Evolutionary conservation across 495 filamentous ascomycete genomes (phyloP).

Genomic region (Talaromyces borbonicus): DNA sequence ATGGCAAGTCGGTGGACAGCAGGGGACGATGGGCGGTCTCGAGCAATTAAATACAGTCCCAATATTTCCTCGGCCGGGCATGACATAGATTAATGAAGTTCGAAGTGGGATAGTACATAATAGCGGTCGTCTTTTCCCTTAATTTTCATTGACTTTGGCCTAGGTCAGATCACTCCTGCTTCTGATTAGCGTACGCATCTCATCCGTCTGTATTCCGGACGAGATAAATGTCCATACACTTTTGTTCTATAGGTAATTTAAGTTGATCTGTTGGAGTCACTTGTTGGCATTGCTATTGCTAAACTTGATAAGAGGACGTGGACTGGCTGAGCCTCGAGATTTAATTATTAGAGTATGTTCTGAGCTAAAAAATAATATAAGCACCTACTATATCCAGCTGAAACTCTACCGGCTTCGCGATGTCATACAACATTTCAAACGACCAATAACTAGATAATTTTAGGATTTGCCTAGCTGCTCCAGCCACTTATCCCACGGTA

Average conservation of each 20-base stretch:
- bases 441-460: too few relatives aligned
- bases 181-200: not conserved
- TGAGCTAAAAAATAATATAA: too few relatives aligned
- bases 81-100: conserved; percentile 9
- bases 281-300: too few relatives aligned
- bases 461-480: too few relatives aligned
- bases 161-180: not conserved
- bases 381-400: too few relatives aligned
- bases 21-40: conserved; percentile 78
- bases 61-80: conserved; percentile 74
- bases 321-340: too few relatives aligned
- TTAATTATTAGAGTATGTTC: too few relatives aligned
- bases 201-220: not conserved
- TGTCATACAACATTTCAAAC: too few relatives aligned
- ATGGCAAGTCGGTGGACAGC: conserved; percentile 61
- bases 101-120: not conserved
- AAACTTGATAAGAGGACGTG: too few relatives aligned
- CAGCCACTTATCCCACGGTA: conserved; percentile 15
- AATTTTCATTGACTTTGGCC: not conserved
- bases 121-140: not conserved
- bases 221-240: not conserved
- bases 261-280: too few relatives aligned
- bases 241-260: not conserved
- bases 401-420: too few relatives aligned
- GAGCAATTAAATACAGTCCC: conserved; percentile 70